Evolutionary conservation across 1,284 basidiomycete genomes (phyloP).

Genomic region (Ustilago tritici): DNA sequence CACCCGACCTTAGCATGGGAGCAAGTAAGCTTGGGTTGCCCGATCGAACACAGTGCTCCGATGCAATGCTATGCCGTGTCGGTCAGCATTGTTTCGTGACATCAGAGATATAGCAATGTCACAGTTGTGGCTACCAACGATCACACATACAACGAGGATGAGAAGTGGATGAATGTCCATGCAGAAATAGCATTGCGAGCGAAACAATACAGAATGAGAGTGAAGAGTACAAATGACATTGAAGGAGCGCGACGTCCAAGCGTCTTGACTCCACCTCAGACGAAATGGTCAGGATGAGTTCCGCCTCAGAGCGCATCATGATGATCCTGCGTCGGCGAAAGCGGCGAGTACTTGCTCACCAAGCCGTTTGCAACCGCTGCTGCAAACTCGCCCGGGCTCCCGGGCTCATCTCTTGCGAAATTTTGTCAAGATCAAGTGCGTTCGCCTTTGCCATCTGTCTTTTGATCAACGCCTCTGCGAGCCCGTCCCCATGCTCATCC

Average conservation of each 20-base stretch:
- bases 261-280: not conserved
- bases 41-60: not conserved
- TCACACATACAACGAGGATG: not conserved
- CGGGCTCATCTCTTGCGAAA: slow-evolving; percentile 25
- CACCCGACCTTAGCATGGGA: not conserved
- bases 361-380: slow-evolving; percentile 34
- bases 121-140: not conserved
- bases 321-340: slow-evolving; percentile 1
- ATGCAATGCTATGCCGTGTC: not conserved
- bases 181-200: slow-evolving; percentile 24
- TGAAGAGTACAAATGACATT: not conserved
- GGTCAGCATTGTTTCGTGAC: not conserved
- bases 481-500: not conserved
- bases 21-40: not conserved
- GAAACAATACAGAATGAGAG: slow-evolving; percentile 1
- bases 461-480: slow-evolving; percentile 14
- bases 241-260: slow-evolving; percentile 2
- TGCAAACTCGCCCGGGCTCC: slow-evolving; percentile 27
- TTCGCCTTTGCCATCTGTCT: slow-evolving; percentile 27
- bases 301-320: slow-evolving; percentile 37
- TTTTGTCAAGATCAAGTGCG: slow-evolving; percentile 16
- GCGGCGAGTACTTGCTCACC: slow-evolving; percentile 23
- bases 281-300: not conserved
- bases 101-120: not conserved
- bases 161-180: slow-evolving; percentile 27